Conservation (phyloP, 1,139 yeast genomes). For the Geotrichum phurueaensis region DNA sequence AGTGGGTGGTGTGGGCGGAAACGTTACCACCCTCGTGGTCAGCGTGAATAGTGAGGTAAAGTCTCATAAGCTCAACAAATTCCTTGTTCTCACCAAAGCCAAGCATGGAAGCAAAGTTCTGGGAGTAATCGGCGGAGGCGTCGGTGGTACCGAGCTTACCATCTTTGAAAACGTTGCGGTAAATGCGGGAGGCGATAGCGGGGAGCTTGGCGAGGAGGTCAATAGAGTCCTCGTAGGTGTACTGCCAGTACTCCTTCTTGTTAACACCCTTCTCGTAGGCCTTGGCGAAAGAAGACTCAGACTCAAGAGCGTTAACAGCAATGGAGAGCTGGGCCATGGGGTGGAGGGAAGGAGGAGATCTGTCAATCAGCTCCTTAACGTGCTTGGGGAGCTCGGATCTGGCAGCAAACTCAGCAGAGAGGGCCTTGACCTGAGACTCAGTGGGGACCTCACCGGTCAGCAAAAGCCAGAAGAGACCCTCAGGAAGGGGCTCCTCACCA, state of each 20-base stretch:
- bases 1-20: conserved; percentile 95
- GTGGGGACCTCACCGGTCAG: conserved; percentile 60
- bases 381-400: conserved; percentile 54
- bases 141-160: conserved; percentile 72
- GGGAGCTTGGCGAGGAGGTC: conserved; percentile 64
- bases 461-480: conserved; percentile 57
- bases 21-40: conserved; percentile 99
- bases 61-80: conserved; percentile 88
- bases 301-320: conserved; percentile 60
- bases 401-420: conserved; percentile 53
- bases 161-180: conserved; percentile 64
- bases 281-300: conserved; percentile 54
- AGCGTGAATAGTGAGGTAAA: conserved; percentile 92
- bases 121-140: conserved; percentile 80
- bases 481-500: conserved; percentile 61
- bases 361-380: conserved; percentile 48
- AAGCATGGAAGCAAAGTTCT: conserved; percentile 79
- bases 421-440: conserved; percentile 47
- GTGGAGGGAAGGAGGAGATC: conserved; percentile 52
- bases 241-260: conserved; percentile 65
- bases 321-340: conserved; percentile 70
- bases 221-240: conserved; percentile 59
- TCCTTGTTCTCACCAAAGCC: conserved; percentile 78
- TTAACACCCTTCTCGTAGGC: conserved; percentile 64
- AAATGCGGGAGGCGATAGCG: conserved; percentile 58